These are phyloP conservation scores for Musa balbisiana DNA, from an alignment of 202 grass and related monocot genomes.

Conservation along the genomic window DNA sequence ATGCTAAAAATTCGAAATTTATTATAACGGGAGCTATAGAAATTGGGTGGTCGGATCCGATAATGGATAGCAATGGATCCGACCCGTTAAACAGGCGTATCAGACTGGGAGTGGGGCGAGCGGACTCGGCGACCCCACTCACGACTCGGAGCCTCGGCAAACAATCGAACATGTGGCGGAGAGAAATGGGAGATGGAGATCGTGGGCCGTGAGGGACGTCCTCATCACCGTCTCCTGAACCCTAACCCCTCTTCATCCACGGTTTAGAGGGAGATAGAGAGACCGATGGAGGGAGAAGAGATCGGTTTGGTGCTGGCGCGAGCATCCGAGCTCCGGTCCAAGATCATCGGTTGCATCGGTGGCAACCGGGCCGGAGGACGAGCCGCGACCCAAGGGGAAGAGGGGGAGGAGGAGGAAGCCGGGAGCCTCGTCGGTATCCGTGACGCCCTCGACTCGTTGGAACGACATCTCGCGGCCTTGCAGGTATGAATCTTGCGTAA, in stretches of 20 bases:
- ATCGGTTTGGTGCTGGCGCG: conserved; percentile 70
- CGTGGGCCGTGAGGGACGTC: background rate
- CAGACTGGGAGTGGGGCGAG: background rate
- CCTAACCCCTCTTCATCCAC: background rate
- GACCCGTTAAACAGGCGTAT: too few relatives aligned
- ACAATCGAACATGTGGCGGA: background rate
- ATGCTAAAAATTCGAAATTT: too few relatives aligned
- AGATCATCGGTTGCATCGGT: conserved; percentile 48
- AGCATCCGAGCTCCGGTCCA: conserved; percentile 62
- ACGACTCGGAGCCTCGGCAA: background rate
- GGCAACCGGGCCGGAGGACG: background rate
- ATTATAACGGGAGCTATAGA: too few relatives aligned
- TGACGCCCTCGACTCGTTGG: conserved; percentile 67
- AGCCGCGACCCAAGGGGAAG: background rate
- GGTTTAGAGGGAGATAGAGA: conserved; percentile 1
- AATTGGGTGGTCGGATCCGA: too few relatives aligned
- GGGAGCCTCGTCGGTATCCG: conserved; percentile 52
- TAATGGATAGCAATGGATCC: too few relatives aligned
- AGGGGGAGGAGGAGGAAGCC: conserved; percentile 20
- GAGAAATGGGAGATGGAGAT: background rate
- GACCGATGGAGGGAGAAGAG: conserved; percentile 72
- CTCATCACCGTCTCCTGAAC: background rate
- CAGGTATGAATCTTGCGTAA: conserved; percentile 24
- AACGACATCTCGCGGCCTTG: conserved; percentile 58
- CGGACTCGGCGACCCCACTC: background rate